Percentiles rank a stretch among this genome's conserved stretches.
phyloP scores from a whole-genome alignment of 257 asterid species.

The Nicotiana undulata region DNA sequence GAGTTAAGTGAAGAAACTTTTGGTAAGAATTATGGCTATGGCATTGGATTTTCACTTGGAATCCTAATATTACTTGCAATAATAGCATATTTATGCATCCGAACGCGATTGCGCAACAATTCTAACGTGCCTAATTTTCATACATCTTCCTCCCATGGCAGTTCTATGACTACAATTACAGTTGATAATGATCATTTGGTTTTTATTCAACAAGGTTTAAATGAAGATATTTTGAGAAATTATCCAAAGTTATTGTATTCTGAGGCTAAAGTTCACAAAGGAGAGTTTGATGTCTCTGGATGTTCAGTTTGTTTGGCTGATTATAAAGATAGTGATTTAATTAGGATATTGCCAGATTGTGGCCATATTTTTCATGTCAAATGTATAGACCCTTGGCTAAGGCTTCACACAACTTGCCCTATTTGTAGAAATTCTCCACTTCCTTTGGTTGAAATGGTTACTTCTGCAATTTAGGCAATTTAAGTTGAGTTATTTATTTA shows the following conservation, averaged over 20 bases:
- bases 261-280: not conserved
- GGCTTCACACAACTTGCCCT: slow-evolving; percentile 22
- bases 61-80: not conserved
- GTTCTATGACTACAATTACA: too few species aligned
- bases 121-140: slow-evolving; percentile 1
- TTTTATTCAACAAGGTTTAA: not conserved
- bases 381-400: slow-evolving; percentile 25
- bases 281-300: not conserved
- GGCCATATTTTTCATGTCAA: slow-evolving; percentile 21
- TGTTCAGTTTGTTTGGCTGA: slow-evolving; percentile 26
- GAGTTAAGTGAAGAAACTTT: not conserved
- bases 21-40: slow-evolving; percentile 6
- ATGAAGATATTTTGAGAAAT: slow-evolving; percentile 1
- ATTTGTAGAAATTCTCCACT: slow-evolving; percentile 23
- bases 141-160: not conserved
- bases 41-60: not conserved
- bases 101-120: not conserved
- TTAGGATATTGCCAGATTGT: slow-evolving; percentile 17
- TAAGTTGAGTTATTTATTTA: not conserved
- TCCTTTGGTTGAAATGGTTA: not conserved
- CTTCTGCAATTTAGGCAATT: too few species aligned
- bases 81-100: not conserved
- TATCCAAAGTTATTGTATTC: slow-evolving; percentile 9
- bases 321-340: slow-evolving; percentile 11
- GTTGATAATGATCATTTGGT: not conserved